These are phyloP conservation scores for Teratosphaeriaceae sp. DNA, from an alignment of 2,329 filamentous ascomycete species.

Conservation along the genomic window DNA sequence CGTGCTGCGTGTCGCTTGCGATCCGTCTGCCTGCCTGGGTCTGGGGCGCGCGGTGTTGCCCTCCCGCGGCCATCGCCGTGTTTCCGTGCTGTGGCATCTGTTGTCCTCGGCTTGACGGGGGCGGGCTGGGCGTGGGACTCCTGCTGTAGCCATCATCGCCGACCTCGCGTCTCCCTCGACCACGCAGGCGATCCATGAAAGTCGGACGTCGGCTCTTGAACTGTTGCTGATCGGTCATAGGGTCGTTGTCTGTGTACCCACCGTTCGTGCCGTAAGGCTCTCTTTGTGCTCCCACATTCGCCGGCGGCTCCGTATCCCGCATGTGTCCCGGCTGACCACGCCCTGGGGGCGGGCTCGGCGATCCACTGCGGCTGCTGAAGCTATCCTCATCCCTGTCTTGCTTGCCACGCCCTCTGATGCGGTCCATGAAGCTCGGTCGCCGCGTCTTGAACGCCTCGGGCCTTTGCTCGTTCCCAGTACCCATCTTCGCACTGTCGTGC, in stretches of 20 bases:
- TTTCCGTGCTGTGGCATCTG: not conserved
- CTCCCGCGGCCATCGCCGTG: not conserved
- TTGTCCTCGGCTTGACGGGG: slow-evolving; percentile 1
- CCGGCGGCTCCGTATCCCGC: not conserved
- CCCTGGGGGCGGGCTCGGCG: slow-evolving; percentile 3
- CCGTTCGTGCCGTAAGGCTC: not conserved
- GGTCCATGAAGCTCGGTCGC: slow-evolving; percentile 13
- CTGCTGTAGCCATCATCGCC: slow-evolving; percentile 9
- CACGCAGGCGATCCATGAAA: not conserved
- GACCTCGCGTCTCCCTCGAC: not conserved
- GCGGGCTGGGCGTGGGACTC: slow-evolving; percentile 5
- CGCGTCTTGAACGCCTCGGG: slow-evolving; percentile 9
- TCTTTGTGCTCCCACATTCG: not conserved
- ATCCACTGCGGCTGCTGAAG: slow-evolving; percentile 5
- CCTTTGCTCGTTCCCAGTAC: not conserved
- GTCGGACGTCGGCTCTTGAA: slow-evolving; percentile 9
- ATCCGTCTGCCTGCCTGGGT: not conserved
- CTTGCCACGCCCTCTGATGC: slow-evolving; percentile 11
- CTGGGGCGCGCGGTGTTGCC: not conserved
- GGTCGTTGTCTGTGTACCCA: not conserved
- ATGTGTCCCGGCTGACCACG: slow-evolving; percentile 1
- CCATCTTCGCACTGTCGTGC: not conserved
- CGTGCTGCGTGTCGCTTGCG: not conserved
- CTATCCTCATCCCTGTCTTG: slow-evolving; percentile 12
- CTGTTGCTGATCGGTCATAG: no score